Base-by-base conservation (phyloP, 495 filamentous ascomycete genomes). In the Daldinia concentrica region DNA sequence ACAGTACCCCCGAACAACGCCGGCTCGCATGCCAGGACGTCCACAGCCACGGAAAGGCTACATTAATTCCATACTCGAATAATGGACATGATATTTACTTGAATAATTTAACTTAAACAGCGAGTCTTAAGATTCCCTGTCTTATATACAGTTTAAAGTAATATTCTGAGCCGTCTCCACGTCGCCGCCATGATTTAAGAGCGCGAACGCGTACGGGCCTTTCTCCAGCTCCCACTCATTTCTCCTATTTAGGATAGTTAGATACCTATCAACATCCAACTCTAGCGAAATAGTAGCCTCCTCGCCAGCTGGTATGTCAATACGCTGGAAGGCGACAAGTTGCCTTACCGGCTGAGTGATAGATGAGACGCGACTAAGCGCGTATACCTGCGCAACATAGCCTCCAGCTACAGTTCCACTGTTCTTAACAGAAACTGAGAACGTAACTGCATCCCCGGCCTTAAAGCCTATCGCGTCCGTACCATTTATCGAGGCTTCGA, bases 311-410 rank as follows among this genome's bases (percentile, higher is more conserved):
- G 69, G 43, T 48, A 83, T 67, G 26, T 81, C 77, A 7, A 79
- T 70, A 4, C 77, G 75, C 34, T 76, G 57, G 45, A 84, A 82
- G 14, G 79, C 77, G 6, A 81, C 75, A 19, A 84, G 77, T 59
- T 84, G 82, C 45, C 70, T 80, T 4, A 82, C 75, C 0, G 80
- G 81, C 39, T 81, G 81, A 22, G 76, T 74, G 34, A 82, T 78
- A 0, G 77, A 79, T 1, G 78, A 78, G 6, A 82, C 71, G 8
- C 81, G 78, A 8, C 74, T 72, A 3, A 83, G 66, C 0, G 76
- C 57, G 65, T 84, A 84, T 14, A 82, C 71, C 66, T 83, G 80
- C 4, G 77, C 74, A 2, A 82, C 75, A 51, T 81, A 81, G 36
- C 79, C 80, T 8, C 81, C 81, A 22, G 64, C 62, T 17, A 79